Conservation (phyloP, 2,329 filamentous ascomycete genomes). For the Pyrenochaeta sp. region DNA sequence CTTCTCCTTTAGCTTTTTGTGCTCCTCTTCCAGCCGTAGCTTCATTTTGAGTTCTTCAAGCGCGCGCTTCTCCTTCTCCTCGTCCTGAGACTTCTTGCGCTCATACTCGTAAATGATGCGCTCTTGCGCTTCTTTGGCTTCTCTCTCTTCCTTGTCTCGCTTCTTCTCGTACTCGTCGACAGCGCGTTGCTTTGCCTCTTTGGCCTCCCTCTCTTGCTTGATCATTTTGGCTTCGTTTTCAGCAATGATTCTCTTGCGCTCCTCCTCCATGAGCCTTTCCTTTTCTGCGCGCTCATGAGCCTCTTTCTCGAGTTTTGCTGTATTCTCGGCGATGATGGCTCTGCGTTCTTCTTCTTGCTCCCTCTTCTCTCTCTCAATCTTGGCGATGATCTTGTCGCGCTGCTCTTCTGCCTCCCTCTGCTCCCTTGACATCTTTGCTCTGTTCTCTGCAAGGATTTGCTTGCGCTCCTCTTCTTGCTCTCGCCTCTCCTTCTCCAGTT, state of each 20-base stretch:
- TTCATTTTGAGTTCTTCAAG: constrained; percentile 51
- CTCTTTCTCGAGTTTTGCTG: constrained; percentile 39
- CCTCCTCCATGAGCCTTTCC: constrained; percentile 36
- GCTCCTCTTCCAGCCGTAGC: constrained; percentile 51
- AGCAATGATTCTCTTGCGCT: constrained; percentile 38
- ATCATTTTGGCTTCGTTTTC: constrained; percentile 39
- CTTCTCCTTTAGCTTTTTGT: constrained; percentile 53
- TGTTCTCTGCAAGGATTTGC: constrained; percentile 33
- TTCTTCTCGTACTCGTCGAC: constrained; percentile 46
- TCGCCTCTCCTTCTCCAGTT: constrained; percentile 34
- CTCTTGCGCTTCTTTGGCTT: constrained; percentile 40
- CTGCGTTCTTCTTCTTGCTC: constrained; percentile 42
- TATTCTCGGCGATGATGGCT: constrained; percentile 44
- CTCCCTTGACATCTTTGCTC: constrained; percentile 36
- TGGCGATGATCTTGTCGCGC: constrained; percentile 39
- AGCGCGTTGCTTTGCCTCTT: constrained; percentile 41
- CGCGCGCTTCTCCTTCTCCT: constrained; percentile 46
- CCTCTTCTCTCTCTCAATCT: constrained; percentile 50
- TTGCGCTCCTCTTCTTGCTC: constrained; percentile 38
- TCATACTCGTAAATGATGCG: constrained; percentile 48
- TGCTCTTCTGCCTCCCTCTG: constrained; percentile 36
- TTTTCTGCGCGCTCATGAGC: constrained; percentile 34
- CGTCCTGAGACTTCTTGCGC: constrained; percentile 46
- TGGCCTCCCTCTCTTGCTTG: constrained; percentile 41
- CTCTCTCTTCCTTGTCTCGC: constrained; percentile 42